phyloP scores from a whole-genome alignment of 192 early-diverging fungal genomes.

The Mortierella antarctica region DNA sequence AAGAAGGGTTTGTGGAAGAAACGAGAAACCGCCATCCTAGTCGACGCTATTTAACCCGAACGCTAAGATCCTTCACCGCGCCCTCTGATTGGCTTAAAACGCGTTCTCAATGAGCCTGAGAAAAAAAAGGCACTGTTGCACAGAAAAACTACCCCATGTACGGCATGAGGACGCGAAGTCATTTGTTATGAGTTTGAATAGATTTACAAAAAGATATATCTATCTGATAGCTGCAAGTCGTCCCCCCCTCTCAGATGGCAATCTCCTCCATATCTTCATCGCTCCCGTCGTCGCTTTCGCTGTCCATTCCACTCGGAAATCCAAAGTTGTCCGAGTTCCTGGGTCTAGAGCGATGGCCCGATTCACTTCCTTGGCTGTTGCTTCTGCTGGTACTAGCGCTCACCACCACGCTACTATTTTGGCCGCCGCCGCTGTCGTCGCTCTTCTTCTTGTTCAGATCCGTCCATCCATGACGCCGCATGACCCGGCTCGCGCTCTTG shows the following conservation, averaged over 20 bases:
- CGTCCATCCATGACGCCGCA: not conserved
- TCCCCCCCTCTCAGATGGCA: conserved; percentile 3
- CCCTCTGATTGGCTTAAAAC: conserved; percentile 37
- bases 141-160: too few species aligned
- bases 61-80: not conserved
- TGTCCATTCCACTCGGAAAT: conserved; percentile 2
- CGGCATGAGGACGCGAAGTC: not conserved
- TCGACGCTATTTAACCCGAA: not conserved
- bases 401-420: not conserved
- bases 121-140: conserved; percentile 5
- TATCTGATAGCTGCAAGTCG: not conserved
- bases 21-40: not conserved
- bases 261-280: conserved; percentile 46
- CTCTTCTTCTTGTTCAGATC: not conserved
- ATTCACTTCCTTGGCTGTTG: not conserved
- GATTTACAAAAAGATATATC: not conserved
- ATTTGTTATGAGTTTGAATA: conserved; percentile 5
- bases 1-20: too few species aligned
- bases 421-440: not conserved
- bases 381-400: not conserved
- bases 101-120: conserved; percentile 35
- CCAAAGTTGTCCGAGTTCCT: conserved; percentile 9
- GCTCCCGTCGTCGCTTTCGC: conserved; percentile 13
- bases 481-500: conserved; percentile 19
- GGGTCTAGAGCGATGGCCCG: too few species aligned